These are phyloP conservation scores for Arthrinium puccinioides DNA, from an alignment of 2,329 filamentous ascomycete genomes.

Conservation along the genomic window DNA sequence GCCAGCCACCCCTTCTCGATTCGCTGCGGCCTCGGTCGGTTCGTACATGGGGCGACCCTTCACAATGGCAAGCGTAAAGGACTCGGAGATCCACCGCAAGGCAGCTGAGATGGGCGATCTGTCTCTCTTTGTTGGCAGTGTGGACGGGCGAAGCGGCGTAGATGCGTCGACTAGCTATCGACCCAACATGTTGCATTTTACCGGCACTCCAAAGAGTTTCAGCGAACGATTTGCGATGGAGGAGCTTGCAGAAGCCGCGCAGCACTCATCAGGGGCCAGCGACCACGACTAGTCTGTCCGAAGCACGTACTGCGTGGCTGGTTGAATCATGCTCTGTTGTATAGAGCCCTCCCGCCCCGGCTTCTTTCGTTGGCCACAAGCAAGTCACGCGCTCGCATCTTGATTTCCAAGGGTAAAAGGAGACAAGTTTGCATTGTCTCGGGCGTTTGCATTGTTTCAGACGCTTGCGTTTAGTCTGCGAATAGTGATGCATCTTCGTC, in stretches of 20 bases:
- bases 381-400: no score
- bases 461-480: no score
- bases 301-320: no score
- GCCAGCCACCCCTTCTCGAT: slow-evolving; percentile 19
- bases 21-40: slow-evolving; percentile 35
- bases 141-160: slow-evolving; percentile 43
- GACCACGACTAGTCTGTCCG: no score
- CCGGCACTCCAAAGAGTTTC: slow-evolving; percentile 38
- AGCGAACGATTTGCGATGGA: slow-evolving; percentile 42
- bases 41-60: slow-evolving; percentile 49
- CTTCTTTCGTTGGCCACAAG: no score
- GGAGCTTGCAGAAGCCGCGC: slow-evolving; percentile 27
- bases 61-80: slow-evolving; percentile 42
- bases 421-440: no score
- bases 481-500: no score
- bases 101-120: slow-evolving; percentile 41
- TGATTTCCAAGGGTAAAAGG: no score
- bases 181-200: slow-evolving; percentile 28
- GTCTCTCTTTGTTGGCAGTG: slow-evolving; percentile 44
- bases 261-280: neutral
- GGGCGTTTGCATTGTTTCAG: no score
- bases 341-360: no score
- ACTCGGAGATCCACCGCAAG: slow-evolving; percentile 39
- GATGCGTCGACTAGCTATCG: slow-evolving; percentile 39
- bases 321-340: no score